phyloP scores from a whole-genome alignment of 23 red algal species.

The Gracilaria caudata region DNA sequence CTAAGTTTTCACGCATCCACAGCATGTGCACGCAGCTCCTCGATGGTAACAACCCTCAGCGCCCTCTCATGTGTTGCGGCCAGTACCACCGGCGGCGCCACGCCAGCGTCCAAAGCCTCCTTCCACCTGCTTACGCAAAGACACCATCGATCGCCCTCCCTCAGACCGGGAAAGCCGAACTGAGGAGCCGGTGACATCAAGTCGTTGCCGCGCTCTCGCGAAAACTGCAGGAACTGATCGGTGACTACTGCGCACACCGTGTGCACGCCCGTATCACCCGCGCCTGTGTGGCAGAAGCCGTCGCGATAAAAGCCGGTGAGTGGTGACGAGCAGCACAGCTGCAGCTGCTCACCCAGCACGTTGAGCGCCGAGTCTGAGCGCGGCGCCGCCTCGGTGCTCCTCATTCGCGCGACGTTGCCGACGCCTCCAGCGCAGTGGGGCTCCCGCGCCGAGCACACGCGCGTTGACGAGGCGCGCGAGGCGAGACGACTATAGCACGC shows the following conservation, averaged over 20 bases:
- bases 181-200: slow-evolving; percentile 38
- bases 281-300: slow-evolving; percentile 72
- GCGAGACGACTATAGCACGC: neutral
- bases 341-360: slow-evolving; percentile 62
- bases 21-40: slow-evolving; percentile 47
- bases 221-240: slow-evolving; percentile 57
- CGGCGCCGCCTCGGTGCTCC: neutral
- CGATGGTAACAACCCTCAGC: slow-evolving; percentile 55
- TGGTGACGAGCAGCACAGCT: slow-evolving; percentile 60
- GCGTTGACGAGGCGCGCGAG: neutral
- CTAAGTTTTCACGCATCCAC: slow-evolving; percentile 11
- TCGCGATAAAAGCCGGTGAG: slow-evolving; percentile 80
- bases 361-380: slow-evolving; percentile 43
- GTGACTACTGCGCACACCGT: slow-evolving; percentile 83
- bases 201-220: slow-evolving; percentile 69
- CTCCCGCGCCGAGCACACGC: neutral
- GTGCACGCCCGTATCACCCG: slow-evolving; percentile 58
- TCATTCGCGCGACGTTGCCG: slow-evolving; percentile 5
- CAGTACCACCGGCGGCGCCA: slow-evolving; percentile 73
- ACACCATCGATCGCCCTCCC: slow-evolving; percentile 76
- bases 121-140: slow-evolving; percentile 81
- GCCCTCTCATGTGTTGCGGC: slow-evolving; percentile 71
- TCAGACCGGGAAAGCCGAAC: slow-evolving; percentile 59
- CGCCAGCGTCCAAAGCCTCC: slow-evolving; percentile 71
- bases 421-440: neutral